phyloP scores from a whole-genome alignment of 2,329 filamentous ascomycete species.

The Paecilomyces variotii region DNA sequence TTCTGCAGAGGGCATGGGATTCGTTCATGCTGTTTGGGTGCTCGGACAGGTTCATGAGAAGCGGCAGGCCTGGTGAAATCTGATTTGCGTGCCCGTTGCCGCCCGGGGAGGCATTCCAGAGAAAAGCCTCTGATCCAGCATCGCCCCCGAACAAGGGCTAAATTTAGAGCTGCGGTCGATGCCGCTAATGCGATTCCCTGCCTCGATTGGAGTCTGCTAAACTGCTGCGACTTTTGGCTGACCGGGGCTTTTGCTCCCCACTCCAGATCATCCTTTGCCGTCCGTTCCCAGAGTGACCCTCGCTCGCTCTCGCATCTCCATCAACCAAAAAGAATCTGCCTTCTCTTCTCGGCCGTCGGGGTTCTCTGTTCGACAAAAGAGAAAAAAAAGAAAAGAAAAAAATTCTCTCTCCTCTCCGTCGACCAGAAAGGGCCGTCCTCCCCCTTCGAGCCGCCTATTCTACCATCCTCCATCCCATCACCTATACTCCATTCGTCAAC shows the following conservation, averaged over 20 bases:
- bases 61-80: background rate
- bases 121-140: background rate
- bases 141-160: conserved; percentile 21
- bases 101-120: conserved; percentile 19
- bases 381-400: background rate
- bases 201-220: background rate
- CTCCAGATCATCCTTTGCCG: conserved; percentile 2
- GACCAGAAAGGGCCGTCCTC: background rate
- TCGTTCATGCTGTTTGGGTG: background rate
- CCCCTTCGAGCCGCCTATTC: background rate
- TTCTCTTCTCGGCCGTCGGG: background rate
- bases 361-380: background rate
- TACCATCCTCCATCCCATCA: conserved; percentile 5
- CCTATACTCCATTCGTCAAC: conserved; percentile 6
- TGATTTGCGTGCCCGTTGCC: conserved; percentile 24
- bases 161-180: conserved; percentile 28
- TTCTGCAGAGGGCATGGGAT: background rate
- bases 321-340: background rate
- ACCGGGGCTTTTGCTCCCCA: conserved; percentile 2
- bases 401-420: background rate
- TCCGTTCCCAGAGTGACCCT: conserved; percentile 6
- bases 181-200: conserved; percentile 4
- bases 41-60: background rate
- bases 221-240: conserved; percentile 2
- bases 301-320: conserved; percentile 1